Evolutionary conservation across 169 alveolate species (phyloP), one percentile per base, ranked within the genome.

Genomic region (Eimeria necatrix): DNA sequence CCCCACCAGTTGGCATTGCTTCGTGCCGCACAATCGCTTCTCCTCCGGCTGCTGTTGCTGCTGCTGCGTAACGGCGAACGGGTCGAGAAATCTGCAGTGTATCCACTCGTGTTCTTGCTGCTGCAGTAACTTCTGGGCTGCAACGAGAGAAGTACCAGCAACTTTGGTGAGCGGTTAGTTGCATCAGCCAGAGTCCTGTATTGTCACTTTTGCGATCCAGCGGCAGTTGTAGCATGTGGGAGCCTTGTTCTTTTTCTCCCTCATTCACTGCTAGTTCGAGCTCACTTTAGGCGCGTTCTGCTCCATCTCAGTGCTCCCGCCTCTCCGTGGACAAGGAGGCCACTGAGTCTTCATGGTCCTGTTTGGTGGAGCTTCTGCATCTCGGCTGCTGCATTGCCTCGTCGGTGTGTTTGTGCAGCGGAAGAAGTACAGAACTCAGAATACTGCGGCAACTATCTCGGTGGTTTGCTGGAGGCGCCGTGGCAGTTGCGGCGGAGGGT

Each of bases 1-100:
- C 87, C 87, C 87, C 61, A 41, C 64, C 64, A 14, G 87, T 41
- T 22, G 87, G 26, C 46, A 60, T 60, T 76, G 83, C 83, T 73
- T 73, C 83, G 20, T 24, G 52, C 46, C n/a, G 24, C 83, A n/a
- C 87, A 76, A 41, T 76, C 61, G 87, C 87, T 76, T 76, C 61
- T 76, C 83, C 83, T 73, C 20, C 83, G 14, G 83, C 20, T 41
- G 83, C 83, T 24, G 83, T 48, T 73, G 48, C 52, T 22, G 83
- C 4, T 24, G 83, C 83, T 22, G 83, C 83, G 7, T 20, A 41
- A 6, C 22, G 32, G 83, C 83, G 14, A 48, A 73, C 48, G 52
- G 51, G 51, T 73, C 12, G 20, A 26, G 68, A 32, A 5, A 6
- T 73, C 83, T 73, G 52, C 52, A 22, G 52, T 41, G 83, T 20